These are phyloP conservation scores for Nicotiana otophora DNA, from an alignment of 257 asterid species.

Conservation along the genomic window DNA sequence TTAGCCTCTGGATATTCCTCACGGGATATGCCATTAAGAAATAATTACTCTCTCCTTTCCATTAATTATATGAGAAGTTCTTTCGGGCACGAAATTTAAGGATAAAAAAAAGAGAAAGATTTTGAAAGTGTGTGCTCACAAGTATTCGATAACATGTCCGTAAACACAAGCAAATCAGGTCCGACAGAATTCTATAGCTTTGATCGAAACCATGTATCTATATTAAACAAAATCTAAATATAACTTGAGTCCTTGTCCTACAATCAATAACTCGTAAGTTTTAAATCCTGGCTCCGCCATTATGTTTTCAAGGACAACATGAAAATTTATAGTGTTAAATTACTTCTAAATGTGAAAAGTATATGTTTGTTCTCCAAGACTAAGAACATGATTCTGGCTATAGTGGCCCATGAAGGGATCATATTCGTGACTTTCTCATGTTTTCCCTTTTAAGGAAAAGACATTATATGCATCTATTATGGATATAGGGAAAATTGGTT, in stretches of 20 bases:
- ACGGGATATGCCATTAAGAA: background rate
- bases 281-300: accelerated
- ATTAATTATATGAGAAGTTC: background rate
- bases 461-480: background rate
- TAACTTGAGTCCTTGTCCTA: no score
- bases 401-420: background rate
- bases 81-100: background rate
- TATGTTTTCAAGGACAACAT: no score
- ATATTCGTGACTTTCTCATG: background rate
- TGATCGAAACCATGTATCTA: no score
- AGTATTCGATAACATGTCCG: background rate
- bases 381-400: background rate
- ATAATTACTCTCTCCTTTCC: background rate
- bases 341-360: no score
- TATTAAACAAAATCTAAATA: no score
- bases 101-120: background rate
- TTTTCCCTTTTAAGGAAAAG: background rate
- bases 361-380: no score
- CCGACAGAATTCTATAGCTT: no score
- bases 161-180: no score
- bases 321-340: no score
- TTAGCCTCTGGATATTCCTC: background rate
- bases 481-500: no score
- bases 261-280: no score
- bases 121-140: background rate